Conservation (phyloP, 23 red algal species). For the Pyropia yezoensis region DNA sequence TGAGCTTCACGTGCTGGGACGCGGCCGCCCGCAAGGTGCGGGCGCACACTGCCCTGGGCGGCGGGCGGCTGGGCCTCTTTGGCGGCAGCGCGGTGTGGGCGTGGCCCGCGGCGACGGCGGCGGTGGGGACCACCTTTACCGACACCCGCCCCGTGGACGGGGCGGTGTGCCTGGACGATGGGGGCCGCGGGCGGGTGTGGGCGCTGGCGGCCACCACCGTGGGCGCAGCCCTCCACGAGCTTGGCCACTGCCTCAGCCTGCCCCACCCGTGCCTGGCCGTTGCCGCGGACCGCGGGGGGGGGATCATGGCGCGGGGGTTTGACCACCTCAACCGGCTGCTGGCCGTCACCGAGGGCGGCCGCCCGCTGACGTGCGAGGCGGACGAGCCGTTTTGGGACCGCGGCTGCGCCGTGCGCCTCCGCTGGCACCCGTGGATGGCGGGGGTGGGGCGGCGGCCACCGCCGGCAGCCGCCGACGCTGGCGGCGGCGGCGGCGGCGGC, state of each 20-base stretch:
- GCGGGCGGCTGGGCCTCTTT: constrained; percentile 44
- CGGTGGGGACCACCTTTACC: constrained; percentile 17
- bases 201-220: constrained; percentile 37
- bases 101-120: constrained; percentile 22
- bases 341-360: constrained; percentile 2
- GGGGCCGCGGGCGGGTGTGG: constrained; percentile 21
- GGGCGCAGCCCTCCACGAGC: constrained; percentile 50
- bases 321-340: constrained; percentile 53
- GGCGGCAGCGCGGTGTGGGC: constrained; percentile 30
- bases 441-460: neutral
- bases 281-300: constrained; percentile 19
- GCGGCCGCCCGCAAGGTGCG: neutral
- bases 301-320: constrained; percentile 66
- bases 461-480: too few relatives aligned
- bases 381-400: constrained; percentile 48
- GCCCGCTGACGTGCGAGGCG: neutral
- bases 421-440: constrained; percentile 21
- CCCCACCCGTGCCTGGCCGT: constrained; percentile 26
- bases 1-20: constrained; percentile 45
- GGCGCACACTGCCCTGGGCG: constrained; percentile 58
- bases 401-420: constrained; percentile 34
- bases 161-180: constrained; percentile 29
- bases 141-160: constrained; percentile 26
- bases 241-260: constrained; percentile 57
- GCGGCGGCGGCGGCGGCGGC: neutral